These are phyloP conservation scores for Starmera caribaea DNA, from an alignment of 805 yeast species.

Conservation along the genomic window DNA sequence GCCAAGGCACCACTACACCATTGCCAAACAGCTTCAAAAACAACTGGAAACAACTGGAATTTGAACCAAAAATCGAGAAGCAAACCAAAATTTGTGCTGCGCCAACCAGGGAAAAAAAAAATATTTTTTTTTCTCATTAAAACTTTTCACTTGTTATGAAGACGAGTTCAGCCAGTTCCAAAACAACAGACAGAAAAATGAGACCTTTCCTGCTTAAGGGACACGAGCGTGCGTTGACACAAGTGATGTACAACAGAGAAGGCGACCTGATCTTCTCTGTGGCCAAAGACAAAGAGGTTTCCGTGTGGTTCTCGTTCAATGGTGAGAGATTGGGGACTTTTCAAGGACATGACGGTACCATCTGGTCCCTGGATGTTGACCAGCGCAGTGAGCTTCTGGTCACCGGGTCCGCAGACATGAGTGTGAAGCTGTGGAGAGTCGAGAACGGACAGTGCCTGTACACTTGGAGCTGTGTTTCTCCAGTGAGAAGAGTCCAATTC, in stretches of 20 bases:
- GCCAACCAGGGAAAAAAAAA: neutral
- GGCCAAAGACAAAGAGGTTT: conserved; percentile 83
- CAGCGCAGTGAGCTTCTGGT: conserved; percentile 54
- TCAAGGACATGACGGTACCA: conserved; percentile 83
- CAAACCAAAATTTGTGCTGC: conserved; percentile 3
- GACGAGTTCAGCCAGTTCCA: neutral
- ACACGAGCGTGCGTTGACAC: conserved; percentile 96
- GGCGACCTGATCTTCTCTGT: conserved; percentile 91
- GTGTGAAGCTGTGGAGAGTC: conserved; percentile 78
- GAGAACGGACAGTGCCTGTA: conserved; percentile 65
- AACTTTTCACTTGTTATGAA: neutral
- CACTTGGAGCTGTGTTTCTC: conserved; percentile 69
- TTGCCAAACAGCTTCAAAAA: neutral
- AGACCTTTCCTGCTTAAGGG: conserved; percentile 76
- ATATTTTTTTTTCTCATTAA: conserved; percentile 1
- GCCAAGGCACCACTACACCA: no score
- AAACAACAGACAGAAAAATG: conserved; percentile 19
- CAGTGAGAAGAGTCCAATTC: conserved; percentile 88
- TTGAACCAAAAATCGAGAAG: no score
- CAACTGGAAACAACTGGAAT: neutral
- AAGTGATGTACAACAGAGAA: conserved; percentile 89
- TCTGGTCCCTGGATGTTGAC: conserved; percentile 90
- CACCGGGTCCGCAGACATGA: conserved; percentile 88
- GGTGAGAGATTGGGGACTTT: conserved; percentile 97
- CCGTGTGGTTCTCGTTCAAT: conserved; percentile 89